phyloP scores from a whole-genome alignment of 371 early-diverging fungal genomes.

The Rhizopus stolonifer region DNA sequence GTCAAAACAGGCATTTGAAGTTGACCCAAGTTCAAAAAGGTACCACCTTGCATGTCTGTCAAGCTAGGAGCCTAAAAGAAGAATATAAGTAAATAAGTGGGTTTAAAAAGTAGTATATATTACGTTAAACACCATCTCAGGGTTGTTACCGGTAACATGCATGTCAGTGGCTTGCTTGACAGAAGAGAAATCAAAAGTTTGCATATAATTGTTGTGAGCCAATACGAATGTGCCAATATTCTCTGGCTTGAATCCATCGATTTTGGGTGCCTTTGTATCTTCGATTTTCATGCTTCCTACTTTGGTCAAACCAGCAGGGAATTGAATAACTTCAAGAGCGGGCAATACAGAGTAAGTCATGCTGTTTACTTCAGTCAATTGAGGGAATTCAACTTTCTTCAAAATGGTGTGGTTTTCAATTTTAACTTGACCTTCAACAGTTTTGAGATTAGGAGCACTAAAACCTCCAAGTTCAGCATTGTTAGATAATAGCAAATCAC shows the following conservation, averaged over 20 bases:
- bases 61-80: slow-evolving; percentile 37
- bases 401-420: slow-evolving; percentile 50
- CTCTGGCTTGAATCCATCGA: slow-evolving; percentile 43
- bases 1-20: slow-evolving; percentile 39
- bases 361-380: slow-evolving; percentile 31
- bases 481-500: slow-evolving; percentile 42
- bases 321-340: slow-evolving; percentile 40
- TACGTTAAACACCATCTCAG: slow-evolving; percentile 30
- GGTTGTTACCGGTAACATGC: slow-evolving; percentile 43
- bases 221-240: slow-evolving; percentile 39
- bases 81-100: not conserved
- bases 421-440: slow-evolving; percentile 42
- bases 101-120: not conserved
- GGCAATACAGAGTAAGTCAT: slow-evolving; percentile 47
- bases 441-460: slow-evolving; percentile 43
- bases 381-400: slow-evolving; percentile 37
- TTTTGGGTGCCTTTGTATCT: slow-evolving; percentile 45
- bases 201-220: slow-evolving; percentile 53
- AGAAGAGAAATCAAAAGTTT: slow-evolving; percentile 40
- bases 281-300: slow-evolving; percentile 39
- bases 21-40: slow-evolving; percentile 43
- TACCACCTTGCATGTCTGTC: slow-evolving; percentile 29
- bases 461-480: slow-evolving; percentile 40
- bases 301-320: slow-evolving; percentile 45
- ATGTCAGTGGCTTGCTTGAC: slow-evolving; percentile 40